These are phyloP conservation scores for Colletotrichum coccodes DNA, from an alignment of 2,329 filamentous ascomycete species.

Conservation along the genomic window DNA sequence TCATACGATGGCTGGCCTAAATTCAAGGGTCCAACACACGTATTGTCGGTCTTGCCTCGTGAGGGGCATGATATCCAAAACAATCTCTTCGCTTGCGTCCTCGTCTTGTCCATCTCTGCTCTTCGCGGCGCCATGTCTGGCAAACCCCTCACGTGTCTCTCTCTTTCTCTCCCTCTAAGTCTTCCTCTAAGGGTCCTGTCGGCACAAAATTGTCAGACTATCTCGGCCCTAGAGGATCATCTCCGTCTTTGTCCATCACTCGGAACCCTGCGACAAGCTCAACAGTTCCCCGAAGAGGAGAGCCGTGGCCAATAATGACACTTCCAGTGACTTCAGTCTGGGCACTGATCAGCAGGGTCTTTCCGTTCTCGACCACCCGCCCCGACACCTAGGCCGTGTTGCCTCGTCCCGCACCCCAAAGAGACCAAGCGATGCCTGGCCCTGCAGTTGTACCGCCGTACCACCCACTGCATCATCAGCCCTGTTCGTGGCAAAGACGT, in stretches of 20 bases:
- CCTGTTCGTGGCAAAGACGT: conserved; percentile 28
- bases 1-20: neutral
- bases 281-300: conserved; percentile 11
- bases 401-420: conserved; percentile 1
- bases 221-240: neutral
- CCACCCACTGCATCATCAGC: conserved; percentile 31
- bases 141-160: conserved; percentile 4
- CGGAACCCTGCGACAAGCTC: neutral
- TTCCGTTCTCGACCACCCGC: conserved; percentile 26
- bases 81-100: conserved; percentile 26
- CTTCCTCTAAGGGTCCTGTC: neutral
- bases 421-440: neutral
- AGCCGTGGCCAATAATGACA: conserved; percentile 30
- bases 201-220: neutral
- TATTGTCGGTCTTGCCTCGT: neutral
- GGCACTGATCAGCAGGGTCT: conserved; percentile 35
- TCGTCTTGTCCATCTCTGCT: conserved; percentile 8
- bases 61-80: conserved; percentile 9
- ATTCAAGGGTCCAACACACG: conserved; percentile 27
- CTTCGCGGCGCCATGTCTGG: conserved; percentile 1
- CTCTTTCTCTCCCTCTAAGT: too few species aligned
- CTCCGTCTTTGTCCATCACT: neutral
- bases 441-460: conserved; percentile 20
- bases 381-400: conserved; percentile 3
- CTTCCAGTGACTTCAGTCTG: conserved; percentile 27